These are phyloP conservation scores for Claviceps sp. DNA, from an alignment of 2,329 filamentous ascomycete genomes.

Conservation along the genomic window DNA sequence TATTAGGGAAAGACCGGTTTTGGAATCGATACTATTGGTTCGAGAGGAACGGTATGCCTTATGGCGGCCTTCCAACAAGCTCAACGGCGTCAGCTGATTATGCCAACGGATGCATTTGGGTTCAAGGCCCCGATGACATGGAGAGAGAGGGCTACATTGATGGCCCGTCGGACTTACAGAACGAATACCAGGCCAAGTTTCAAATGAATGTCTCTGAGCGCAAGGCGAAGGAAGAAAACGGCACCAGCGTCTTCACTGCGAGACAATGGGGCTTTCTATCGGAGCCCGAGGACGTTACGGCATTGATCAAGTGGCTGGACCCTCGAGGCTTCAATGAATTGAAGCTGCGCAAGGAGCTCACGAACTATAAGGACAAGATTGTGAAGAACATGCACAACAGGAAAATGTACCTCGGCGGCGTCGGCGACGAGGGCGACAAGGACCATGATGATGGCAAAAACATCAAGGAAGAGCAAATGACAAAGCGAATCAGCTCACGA, in stretches of 20 bases:
- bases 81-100: constrained; percentile 81
- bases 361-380: constrained; percentile 63
- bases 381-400: constrained; percentile 68
- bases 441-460: constrained; percentile 21
- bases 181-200: constrained; percentile 65
- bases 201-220: constrained; percentile 74
- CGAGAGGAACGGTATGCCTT: constrained; percentile 96
- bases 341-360: constrained; percentile 77
- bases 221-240: constrained; percentile 73
- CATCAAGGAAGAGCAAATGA: constrained; percentile 22
- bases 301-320: constrained; percentile 79
- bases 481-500: constrained; percentile 31
- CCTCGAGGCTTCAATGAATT: constrained; percentile 73
- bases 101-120: constrained; percentile 90
- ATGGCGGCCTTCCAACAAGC: constrained; percentile 72
- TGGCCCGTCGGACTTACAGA: constrained; percentile 53
- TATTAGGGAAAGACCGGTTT: constrained; percentile 88
- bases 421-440: constrained; percentile 22
- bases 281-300: constrained; percentile 63
- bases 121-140: constrained; percentile 85
- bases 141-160: constrained; percentile 81
- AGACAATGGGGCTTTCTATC: constrained; percentile 86
- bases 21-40: constrained; percentile 99
- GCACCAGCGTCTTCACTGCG: constrained; percentile 63
- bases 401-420: constrained; percentile 47